Percentiles rank a stretch among this genome's conserved stretches.
phyloP scores from a whole-genome alignment of 352 stramenopile species.

The Phytophthora macrochlamydospora region DNA sequence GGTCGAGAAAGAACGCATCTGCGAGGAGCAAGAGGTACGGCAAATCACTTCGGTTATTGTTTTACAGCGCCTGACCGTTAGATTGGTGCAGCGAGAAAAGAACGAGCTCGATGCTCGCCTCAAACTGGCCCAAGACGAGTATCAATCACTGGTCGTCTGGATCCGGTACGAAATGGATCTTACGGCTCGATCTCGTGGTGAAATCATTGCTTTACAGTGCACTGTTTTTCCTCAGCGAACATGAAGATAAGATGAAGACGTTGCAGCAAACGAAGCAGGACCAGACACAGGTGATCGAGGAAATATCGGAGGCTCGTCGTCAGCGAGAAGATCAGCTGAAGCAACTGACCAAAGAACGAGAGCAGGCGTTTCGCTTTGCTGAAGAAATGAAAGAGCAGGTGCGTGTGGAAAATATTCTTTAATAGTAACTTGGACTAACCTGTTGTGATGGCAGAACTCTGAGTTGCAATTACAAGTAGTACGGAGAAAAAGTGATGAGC shows the following conservation, averaged over 20 bases:
- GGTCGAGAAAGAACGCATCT: slow-evolving; percentile 15
- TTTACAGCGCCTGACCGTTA: not conserved
- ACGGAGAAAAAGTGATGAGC: not conserved
- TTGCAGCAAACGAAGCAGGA: slow-evolving; percentile 38
- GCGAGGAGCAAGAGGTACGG: slow-evolving; percentile 31
- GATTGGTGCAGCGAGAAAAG: slow-evolving; percentile 13
- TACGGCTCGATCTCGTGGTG: not conserved
- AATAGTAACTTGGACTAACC: not conserved
- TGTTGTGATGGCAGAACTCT: slow-evolving; percentile 24
- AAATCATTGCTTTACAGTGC: not conserved
- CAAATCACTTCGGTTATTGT: not conserved
- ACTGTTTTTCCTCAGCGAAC: slow-evolving; percentile 27
- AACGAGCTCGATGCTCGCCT: slow-evolving; percentile 37
- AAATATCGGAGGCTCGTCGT: slow-evolving; percentile 29
- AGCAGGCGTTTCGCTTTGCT: slow-evolving; percentile 25
- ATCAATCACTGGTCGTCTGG: slow-evolving; percentile 36
- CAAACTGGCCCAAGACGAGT: slow-evolving; percentile 38
- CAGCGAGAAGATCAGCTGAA: slow-evolving; percentile 34
- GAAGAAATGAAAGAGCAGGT: slow-evolving; percentile 38
- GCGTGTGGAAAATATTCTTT: no score
- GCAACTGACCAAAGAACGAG: slow-evolving; percentile 17
- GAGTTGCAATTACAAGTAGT: slow-evolving; percentile 35
- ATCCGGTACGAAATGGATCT: slow-evolving; percentile 23
- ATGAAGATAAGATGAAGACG: slow-evolving; percentile 43
- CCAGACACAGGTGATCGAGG: slow-evolving; percentile 47